Conservation (phyloP, 768 basidiomycete genomes). For the Sutorius australiensis region DNA sequence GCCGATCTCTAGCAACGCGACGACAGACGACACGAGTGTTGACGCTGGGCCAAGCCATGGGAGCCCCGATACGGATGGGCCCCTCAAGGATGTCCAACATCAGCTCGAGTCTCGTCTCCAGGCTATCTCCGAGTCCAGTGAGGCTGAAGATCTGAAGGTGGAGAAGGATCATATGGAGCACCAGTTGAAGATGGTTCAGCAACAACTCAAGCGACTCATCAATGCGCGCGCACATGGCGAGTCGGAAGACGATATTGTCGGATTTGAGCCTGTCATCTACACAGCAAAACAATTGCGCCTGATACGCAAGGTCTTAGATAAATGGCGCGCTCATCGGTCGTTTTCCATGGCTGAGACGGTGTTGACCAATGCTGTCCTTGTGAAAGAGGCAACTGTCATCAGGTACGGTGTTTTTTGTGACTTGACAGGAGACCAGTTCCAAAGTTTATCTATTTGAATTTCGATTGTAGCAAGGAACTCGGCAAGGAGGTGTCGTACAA, state of each 20-base stretch:
- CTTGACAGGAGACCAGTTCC: neutral
- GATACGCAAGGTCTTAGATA: conserved; percentile 77
- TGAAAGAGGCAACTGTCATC: conserved; percentile 95
- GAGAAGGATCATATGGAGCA: conserved; percentile 94
- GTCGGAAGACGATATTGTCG: conserved; percentile 53
- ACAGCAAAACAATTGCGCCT: conserved; percentile 76
- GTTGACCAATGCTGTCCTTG: conserved; percentile 74
- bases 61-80: conserved; percentile 64
- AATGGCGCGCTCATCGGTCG: conserved; percentile 79
- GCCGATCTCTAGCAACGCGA: conserved; percentile 69
- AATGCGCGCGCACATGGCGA: conserved; percentile 79
- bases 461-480: conserved; percentile 67
- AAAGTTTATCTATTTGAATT: conserved; percentile 8
- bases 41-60: conserved; percentile 56
- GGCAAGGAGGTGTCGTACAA: conserved; percentile 87
- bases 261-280: conserved; percentile 81
- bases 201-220: conserved; percentile 77
- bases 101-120: conserved; percentile 69
- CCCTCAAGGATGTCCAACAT: conserved; percentile 67
- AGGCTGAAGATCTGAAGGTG: conserved; percentile 81
- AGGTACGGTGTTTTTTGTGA: conserved; percentile 45
- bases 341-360: conserved; percentile 93
- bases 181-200: conserved; percentile 74
- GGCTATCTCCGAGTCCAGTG: conserved; percentile 60
- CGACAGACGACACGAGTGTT: conserved; percentile 86